Conservation (phyloP, 257 asterid species). For the Gentiana straminea region DNA sequence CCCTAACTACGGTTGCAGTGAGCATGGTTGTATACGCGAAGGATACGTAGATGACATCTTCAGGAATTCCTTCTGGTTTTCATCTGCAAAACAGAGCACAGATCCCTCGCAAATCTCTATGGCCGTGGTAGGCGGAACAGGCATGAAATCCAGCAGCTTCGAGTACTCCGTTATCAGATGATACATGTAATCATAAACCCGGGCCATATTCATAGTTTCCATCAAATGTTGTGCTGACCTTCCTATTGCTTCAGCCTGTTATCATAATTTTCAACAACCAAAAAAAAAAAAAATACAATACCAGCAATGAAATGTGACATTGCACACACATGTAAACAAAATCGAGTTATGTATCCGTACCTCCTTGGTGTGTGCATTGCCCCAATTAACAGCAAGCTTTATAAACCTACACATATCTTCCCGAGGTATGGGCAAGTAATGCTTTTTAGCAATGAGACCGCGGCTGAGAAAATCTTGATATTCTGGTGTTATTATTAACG, state of each 20-base stretch:
- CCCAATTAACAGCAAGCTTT: conserved; percentile 59
- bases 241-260: conserved; percentile 55
- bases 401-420: conserved; percentile 35
- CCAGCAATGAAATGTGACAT: too few species aligned
- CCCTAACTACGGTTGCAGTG: conserved; percentile 11
- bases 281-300: too few species aligned
- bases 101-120: conserved; percentile 37
- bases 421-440: conserved; percentile 32
- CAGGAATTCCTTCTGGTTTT: conserved; percentile 37
- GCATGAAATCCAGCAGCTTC: conserved; percentile 43
- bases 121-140: conserved; percentile 36
- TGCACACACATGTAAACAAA: too few species aligned
- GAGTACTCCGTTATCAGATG: conserved; percentile 45
- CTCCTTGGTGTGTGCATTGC: conserved; percentile 35
- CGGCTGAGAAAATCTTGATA: conserved; percentile 59
- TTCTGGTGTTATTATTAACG: conserved; percentile 40
- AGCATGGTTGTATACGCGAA: conserved; percentile 37
- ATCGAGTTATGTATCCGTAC: conserved; percentile 10
- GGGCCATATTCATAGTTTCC: conserved; percentile 45
- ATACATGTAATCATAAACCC: conserved; percentile 64
- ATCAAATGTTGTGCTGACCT: conserved; percentile 49
- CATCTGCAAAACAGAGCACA: conserved; percentile 52
- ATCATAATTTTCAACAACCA: background rate
- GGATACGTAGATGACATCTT: conserved; percentile 26
- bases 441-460: conserved; percentile 36